Evolutionary conservation across 2,329 filamentous ascomycete genomes (phyloP), one percentile per base, ranked within the genome.

Genomic region (Neofusicoccum sp.): DNA sequence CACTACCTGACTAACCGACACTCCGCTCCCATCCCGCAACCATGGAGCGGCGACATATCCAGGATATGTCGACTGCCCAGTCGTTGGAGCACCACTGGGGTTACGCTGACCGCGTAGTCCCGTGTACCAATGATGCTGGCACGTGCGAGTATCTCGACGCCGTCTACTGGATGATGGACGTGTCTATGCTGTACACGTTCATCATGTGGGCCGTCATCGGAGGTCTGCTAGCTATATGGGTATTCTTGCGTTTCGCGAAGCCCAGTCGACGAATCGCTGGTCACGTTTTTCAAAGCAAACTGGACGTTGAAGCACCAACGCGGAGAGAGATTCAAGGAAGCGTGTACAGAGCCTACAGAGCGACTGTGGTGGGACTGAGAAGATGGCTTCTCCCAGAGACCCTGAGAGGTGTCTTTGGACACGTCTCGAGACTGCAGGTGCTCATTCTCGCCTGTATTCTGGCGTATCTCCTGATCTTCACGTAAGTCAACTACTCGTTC

Each of bases 381-480:
- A 80, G 77, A 34, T 82, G 84, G 68, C 78, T 92, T 2, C 82
- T 92, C 1, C 85, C 86, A 0, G 88, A 91, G 67, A 80, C 82
- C 3, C 74, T 83, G 2, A 77, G 81, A 16, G 68, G 74, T 22
- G 68, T 91, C 59, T 92, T 93, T 67, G 89, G 89, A 33, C 82
- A 85, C 64, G 87, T 87, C 1, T 90, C 88, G 0, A 82, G 89
- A 22, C 79, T 91, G 6, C 90, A 93, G 71, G 81, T 92, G 3
- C 69, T 86, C 28, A 79, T 90, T 33, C 78, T 92, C 2, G 72
- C 81, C 0, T 74, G 85, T 8, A 73, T 93, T 1, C 72, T 80
- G 1, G 83, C 71, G 1, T 93, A 93, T 70, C 78, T 93, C 0
- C 77, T 85, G 48, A 78, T 92, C 65, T 91, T 88, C 77, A 85